A percentile compares a stretch with the other conserved stretches of the same genome.
These are phyloP conservation scores for Coleophoma crateriformis DNA, from an alignment of 2,329 filamentous ascomycete species.

Conservation along the genomic window DNA sequence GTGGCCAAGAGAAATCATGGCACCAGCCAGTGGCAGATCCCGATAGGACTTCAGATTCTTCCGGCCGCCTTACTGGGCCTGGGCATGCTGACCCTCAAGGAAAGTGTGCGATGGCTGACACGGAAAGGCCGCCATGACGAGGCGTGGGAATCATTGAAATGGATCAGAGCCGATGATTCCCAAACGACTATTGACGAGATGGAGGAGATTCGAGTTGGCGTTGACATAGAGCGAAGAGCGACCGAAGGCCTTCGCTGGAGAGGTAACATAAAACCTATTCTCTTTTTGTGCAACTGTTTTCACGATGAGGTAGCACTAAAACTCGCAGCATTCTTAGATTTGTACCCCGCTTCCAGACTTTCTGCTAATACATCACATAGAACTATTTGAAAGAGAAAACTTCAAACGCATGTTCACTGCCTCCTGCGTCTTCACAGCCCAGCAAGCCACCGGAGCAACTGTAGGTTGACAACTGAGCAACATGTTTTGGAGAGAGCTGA, in stretches of 20 bases:
- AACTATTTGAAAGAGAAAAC: conserved; percentile 7
- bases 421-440: conserved; percentile 7
- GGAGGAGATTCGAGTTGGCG: conserved; percentile 36
- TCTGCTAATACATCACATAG: not conserved
- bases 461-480: conserved; percentile 9
- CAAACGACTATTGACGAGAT: conserved; percentile 31
- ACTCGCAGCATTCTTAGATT: no score
- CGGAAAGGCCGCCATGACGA: conserved; percentile 38
- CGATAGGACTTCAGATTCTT: conserved; percentile 35
- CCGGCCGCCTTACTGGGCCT: conserved; percentile 39
- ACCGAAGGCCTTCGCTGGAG: conserved; percentile 31
- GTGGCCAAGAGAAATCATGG: conserved; percentile 32
- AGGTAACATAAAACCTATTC: not conserved
- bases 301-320: no score
- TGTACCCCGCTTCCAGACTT: no score
- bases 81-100: conserved; percentile 42
- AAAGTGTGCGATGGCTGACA: conserved; percentile 44
- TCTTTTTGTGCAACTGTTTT: not conserved
- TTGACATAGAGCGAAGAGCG: conserved; percentile 38
- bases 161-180: conserved; percentile 42
- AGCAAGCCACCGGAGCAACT: conserved; percentile 44
- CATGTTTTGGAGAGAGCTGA: not conserved
- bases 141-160: conserved; percentile 40
- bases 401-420: conserved; percentile 18
- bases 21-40: conserved; percentile 43